Conservation (phyloP, 495 filamentous ascomycete genomes). For the Hypoxylon cercidicola region DNA sequence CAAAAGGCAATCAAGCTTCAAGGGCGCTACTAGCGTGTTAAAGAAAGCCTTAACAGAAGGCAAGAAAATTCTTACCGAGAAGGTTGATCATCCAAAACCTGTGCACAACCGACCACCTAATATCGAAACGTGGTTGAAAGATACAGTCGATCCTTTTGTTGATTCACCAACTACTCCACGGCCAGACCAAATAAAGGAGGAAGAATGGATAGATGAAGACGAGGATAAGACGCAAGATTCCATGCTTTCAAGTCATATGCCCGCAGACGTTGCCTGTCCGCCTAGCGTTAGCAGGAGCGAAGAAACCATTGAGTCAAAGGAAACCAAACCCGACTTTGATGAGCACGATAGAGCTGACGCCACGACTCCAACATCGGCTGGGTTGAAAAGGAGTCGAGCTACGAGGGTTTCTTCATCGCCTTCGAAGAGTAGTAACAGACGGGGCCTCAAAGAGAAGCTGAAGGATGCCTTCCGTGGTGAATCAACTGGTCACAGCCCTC, state of each 20-base stretch:
- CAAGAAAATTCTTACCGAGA: constrained; percentile 65
- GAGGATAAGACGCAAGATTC: constrained; percentile 34
- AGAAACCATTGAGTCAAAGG: constrained; percentile 13
- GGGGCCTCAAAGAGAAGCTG: constrained; percentile 59
- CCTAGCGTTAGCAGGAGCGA: constrained; percentile 25
- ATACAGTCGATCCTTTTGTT: constrained; percentile 77
- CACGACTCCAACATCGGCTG: constrained; percentile 44
- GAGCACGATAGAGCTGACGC: constrained; percentile 41
- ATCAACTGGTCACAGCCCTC: constrained; percentile 56
- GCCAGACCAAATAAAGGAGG: constrained; percentile 37
- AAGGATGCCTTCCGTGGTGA: constrained; percentile 67
- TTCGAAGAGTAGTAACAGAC: constrained; percentile 50
- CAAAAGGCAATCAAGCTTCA: constrained; percentile 58
- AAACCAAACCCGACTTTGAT: constrained; percentile 36
- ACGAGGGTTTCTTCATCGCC: constrained; percentile 56
- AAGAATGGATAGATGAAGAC: constrained; percentile 42
- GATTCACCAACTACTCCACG: constrained; percentile 59
- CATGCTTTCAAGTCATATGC: constrained; percentile 27
- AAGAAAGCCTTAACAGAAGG: constrained; percentile 65
- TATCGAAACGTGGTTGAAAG: constrained; percentile 81
- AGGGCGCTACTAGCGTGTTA: constrained; percentile 63
- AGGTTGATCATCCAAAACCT: constrained; percentile 60
- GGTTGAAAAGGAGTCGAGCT: constrained; percentile 59
- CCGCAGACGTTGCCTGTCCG: constrained; percentile 11
- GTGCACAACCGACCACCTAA: constrained; percentile 62